A percentile compares a stretch with the other conserved stretches of the same genome.
Conservation (phyloP, 805 yeast species). For the Hanseniaspora vineae region DNA sequence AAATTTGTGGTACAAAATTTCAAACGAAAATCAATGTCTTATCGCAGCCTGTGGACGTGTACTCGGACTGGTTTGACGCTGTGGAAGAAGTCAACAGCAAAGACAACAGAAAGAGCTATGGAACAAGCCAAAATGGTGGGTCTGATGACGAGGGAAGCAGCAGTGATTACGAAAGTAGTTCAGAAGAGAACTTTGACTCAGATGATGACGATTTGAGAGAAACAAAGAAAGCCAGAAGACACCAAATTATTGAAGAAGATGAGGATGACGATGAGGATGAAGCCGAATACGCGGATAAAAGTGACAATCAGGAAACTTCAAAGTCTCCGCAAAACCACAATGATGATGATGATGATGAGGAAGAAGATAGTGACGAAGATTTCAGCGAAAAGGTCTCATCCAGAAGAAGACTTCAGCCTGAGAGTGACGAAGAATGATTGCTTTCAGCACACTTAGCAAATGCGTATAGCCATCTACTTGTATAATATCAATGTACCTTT, state of each 20-base stretch:
- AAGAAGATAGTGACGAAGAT: constrained; percentile 8
- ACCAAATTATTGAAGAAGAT: constrained; percentile 1
- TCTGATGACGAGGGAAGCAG: constrained; percentile 14
- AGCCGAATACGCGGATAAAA: constrained; percentile 10
- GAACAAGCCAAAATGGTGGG: constrained; percentile 9
- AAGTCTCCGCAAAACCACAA: constrained; percentile 11
- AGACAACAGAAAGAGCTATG: constrained; percentile 21
- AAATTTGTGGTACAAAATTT: constrained; percentile 87
- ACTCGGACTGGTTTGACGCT: constrained; percentile 97
- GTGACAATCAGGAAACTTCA: constrained; percentile 8
- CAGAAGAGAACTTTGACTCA: constrained; percentile 12
- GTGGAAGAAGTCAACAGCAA: constrained; percentile 50
- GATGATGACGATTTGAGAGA: neutral
- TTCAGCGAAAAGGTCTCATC: constrained; percentile 8
- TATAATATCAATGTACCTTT: neutral
- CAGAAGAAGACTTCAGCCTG: constrained; percentile 9
- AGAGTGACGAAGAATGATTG: constrained; percentile 14
- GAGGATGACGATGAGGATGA: constrained; percentile 10
- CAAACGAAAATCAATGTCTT: constrained; percentile 69
- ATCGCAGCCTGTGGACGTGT: constrained; percentile 86
- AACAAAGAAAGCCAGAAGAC: neutral
- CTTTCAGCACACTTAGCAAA: neutral
- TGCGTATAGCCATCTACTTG: neutral
- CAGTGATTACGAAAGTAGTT: constrained; percentile 26
- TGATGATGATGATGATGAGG: constrained; percentile 4